Percentiles rank a stretch among this genome's conserved stretches.
These are phyloP conservation scores for Sanguinoderma infundibulare DNA, from an alignment of 1,284 basidiomycete genomes.

Conservation along the genomic window DNA sequence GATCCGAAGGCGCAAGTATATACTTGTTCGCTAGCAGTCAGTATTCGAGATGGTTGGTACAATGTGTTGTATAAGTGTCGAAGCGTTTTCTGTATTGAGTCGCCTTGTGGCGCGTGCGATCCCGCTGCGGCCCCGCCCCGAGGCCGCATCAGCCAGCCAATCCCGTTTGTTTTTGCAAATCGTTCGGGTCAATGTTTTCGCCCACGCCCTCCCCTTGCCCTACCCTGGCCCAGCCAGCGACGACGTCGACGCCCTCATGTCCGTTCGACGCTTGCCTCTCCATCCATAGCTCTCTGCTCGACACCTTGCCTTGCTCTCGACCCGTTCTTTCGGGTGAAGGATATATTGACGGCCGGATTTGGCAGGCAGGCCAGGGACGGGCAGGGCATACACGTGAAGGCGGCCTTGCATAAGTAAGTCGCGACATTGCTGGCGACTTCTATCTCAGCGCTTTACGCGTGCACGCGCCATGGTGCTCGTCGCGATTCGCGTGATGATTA, in stretches of 20 bases:
- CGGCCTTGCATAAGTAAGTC: neutral
- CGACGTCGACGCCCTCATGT: neutral
- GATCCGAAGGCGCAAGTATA: too few species aligned
- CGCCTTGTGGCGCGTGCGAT: neutral
- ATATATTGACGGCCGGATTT: neutral
- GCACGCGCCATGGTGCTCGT: neutral
- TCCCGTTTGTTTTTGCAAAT: neutral
- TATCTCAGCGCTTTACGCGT: neutral
- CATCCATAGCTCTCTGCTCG: neutral
- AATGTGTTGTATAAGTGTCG: neutral
- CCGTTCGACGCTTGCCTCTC: neutral
- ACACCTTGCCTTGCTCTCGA: neutral
- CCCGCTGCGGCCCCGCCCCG: too few species aligned
- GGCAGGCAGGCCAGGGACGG: neutral
- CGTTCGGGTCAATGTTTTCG: neutral
- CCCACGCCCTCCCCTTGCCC: neutral
- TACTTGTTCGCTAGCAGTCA: too few species aligned
- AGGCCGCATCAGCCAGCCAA: neutral
- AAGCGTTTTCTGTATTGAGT: neutral
- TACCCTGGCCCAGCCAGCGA: too few species aligned
- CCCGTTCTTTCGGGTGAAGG: neutral
- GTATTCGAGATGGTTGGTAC: too few species aligned
- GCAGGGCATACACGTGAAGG: neutral
- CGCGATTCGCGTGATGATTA: neutral
- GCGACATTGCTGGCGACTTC: neutral